Evolutionary conservation across 345 rosid genomes (phyloP), one percentile per base, ranked within the genome.

Genomic region (Brassica juncea): DNA sequence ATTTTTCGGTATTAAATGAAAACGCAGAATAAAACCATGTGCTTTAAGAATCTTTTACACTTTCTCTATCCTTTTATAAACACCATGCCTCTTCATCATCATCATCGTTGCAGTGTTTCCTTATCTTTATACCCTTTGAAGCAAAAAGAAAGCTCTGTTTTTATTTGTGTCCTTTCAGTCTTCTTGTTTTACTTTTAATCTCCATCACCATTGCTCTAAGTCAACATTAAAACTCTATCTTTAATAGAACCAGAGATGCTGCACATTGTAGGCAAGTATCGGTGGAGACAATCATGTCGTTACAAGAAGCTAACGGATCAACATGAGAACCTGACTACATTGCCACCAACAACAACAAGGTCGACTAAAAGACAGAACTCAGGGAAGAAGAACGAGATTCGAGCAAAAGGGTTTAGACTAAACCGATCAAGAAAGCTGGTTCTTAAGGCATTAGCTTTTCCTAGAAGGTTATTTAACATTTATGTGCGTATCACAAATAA

Each of bases 351-450:
- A 72, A 7, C 74, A 73, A 47, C 25, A 28, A 85, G 92, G 76
- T 80, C 77, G 0, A 66, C 76, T 21, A 75, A 76, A 60, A 85
- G 88, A 69, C 80, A 75, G 62, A 62, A 75, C 59, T 72, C 78
- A 86, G 74, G 83, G 82, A 89, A 78, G 91, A 83, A 80, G 60
- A 73, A 25, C 19, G 82, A 80, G 75, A 2, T 34, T 80, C 77
- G 89, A 76, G 64, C 73, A 1, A 88, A 79, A 86, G 92, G 92
- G 16, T 58, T 90, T 16, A 79, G 94, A 16, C 25, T 92, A 66
- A 80, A 85, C 31, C 83, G 87, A 10, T 86, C 89, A 39, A 88
- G 85, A 73, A 90, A 85, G 71, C 81, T 91, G 3, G 85, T 82
- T 30, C 72, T 87, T 39, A 87, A 81, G 80, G 84, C 83, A 21